A percentile compares a stretch with the other conserved stretches of the same genome.
phyloP scores from a whole-genome alignment of 2,329 filamentous ascomycete genomes.

The Trichothecium roseum region DNA sequence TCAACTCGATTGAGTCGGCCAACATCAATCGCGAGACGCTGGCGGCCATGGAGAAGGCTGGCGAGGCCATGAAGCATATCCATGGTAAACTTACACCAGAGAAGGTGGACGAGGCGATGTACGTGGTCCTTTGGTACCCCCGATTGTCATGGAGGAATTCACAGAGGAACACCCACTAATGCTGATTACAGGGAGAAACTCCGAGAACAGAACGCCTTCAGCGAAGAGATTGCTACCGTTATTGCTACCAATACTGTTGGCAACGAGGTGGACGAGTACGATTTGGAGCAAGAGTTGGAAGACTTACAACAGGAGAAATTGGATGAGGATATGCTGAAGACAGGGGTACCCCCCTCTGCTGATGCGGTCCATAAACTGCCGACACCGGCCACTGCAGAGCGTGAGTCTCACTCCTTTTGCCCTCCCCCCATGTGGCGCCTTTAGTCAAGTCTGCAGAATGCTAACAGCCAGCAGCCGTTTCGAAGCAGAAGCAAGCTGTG shows the following conservation, averaged over 20 bases:
- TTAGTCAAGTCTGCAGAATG: not conserved
- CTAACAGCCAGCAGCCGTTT: slow-evolving; percentile 14
- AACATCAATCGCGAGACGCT: slow-evolving; percentile 98
- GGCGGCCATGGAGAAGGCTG: slow-evolving; percentile 84
- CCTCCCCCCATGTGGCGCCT: no score
- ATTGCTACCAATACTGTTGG: slow-evolving; percentile 63
- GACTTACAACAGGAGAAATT: slow-evolving; percentile 83
- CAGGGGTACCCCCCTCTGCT: slow-evolving; percentile 70
- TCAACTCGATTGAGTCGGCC: slow-evolving; percentile 92
- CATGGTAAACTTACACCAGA: slow-evolving; percentile 85
- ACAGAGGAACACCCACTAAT: slow-evolving; percentile 2
- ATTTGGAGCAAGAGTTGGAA: slow-evolving; percentile 78
- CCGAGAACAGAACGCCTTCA: slow-evolving; percentile 83
- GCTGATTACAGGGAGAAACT: slow-evolving; percentile 62
- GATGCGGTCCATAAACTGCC: slow-evolving; percentile 73
- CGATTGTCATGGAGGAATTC: not conserved
- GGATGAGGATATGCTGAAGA: slow-evolving; percentile 88
- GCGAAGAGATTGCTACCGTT: slow-evolving; percentile 81
- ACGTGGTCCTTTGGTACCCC: slow-evolving; percentile 26
- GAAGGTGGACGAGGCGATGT: slow-evolving; percentile 94
- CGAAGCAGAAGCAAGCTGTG: slow-evolving; percentile 28
- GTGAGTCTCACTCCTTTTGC: no score
- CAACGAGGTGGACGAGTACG: slow-evolving; percentile 70
- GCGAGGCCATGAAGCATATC: slow-evolving; percentile 85
- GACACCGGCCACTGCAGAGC: slow-evolving; percentile 59